Base-by-base conservation (phyloP, 2,329 filamentous ascomycete species). In the Cytospora leucostoma region DNA sequence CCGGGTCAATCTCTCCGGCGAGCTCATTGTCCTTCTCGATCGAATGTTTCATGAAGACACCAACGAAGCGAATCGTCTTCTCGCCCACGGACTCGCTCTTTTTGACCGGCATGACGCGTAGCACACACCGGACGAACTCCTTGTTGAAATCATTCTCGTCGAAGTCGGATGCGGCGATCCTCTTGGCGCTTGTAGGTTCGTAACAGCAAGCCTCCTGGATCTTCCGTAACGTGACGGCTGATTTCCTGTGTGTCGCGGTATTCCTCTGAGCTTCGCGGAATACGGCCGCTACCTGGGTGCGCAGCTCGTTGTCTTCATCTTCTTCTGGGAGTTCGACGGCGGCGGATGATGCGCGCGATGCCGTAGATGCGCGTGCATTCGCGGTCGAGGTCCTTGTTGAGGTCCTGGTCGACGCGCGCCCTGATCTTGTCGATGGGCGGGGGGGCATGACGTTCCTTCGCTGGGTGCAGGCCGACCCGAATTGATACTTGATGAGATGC, bases 1-100 rank as follows among this genome's bases (percentile, higher is more conserved):
- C 88, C 65, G 88, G 84, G 38, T 89, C 87, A 51, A 88, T 82
- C 63, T 86, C 83, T 27, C 84, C 84, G 15, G 88, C 80, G 21
- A 91, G 78, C 70, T 91, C 88, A 67, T 87, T 88, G 72, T 93
- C 89, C 76, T 88, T 88, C 66, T 88, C 85, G 70, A 83, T 85
- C 27, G 86, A 83, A 72, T 93, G 85, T 67, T 88, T 88, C 70
- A 99, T 78, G 75, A 96, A 99, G 49, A 92, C 80, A n/a, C 91
- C 92, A 66, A 96, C 78, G 73, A 99, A 99, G 53, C 91, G 86
- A 64, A 98, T 85, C 17, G 90, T 84, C 70, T 91, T 88, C 74
- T 98, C 94, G 32, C 93, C 95, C 2, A 91, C 93, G 15, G 85
- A 82, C 77, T 99, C 95, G 44, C 91, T 89, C 81, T 97, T 98